Conservation (phyloP, 208 protist genomes). For the Wallacemonas sp. region DNA sequence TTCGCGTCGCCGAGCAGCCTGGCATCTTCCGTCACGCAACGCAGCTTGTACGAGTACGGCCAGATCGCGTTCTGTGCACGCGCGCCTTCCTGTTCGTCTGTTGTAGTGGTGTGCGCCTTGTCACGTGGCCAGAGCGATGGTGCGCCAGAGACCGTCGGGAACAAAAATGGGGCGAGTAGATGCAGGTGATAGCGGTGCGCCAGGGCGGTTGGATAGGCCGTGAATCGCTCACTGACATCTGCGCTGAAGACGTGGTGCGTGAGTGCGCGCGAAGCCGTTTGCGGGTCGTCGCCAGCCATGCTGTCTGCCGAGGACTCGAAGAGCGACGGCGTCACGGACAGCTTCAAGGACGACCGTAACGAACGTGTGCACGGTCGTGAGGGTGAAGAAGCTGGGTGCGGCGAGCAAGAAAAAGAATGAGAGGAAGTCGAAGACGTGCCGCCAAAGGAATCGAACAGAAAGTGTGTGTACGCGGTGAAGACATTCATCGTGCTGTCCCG, state of each 20-base stretch:
- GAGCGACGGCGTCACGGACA: neutral
- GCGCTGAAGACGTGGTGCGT: conserved; percentile 73
- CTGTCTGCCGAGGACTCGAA: neutral
- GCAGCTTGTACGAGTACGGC: conserved; percentile 63
- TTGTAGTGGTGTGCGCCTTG: neutral
- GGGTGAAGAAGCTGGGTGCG: neutral
- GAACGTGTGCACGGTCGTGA: neutral
- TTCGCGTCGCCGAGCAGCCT: neutral
- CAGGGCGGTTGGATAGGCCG: conserved; percentile 81
- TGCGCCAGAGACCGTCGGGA: conserved; percentile 33
- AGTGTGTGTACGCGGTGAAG: conserved; percentile 29
- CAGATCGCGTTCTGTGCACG: conserved; percentile 22
- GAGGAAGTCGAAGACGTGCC: conserved; percentile 17
- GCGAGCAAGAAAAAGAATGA: too few relatives aligned
- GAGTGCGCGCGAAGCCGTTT: neutral
- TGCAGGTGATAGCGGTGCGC: conserved; percentile 83
- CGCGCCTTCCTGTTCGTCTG: neutral
- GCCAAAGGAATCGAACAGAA: conserved; percentile 21
- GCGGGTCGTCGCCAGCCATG: too few relatives aligned
- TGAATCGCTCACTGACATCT: conserved; percentile 45
- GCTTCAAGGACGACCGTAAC: conserved; percentile 12
- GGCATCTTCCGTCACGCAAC: conserved; percentile 18
- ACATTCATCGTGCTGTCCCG: too few relatives aligned
- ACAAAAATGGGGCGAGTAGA: conserved; percentile 54
- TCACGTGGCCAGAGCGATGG: neutral